phyloP scores from a whole-genome alignment of 352 stramenopile genomes.

The Globisporangium nunn region DNA sequence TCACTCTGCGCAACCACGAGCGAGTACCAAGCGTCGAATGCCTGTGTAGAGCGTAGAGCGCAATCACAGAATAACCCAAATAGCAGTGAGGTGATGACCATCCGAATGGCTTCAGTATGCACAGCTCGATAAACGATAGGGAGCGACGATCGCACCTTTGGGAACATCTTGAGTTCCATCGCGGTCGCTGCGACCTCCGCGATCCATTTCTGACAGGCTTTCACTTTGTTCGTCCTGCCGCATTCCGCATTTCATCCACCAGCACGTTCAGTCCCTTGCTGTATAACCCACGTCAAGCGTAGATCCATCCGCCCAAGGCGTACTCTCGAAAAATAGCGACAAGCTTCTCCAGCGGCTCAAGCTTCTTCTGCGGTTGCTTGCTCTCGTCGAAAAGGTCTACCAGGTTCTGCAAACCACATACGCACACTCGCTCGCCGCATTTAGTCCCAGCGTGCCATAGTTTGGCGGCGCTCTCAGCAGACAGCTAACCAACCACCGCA shows the following conservation, averaged over 20 bases:
- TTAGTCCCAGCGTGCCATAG: too few species aligned
- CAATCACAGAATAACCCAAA: too few species aligned
- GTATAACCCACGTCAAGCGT: not conserved
- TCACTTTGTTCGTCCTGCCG: constrained; percentile 60
- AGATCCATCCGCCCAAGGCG: not conserved
- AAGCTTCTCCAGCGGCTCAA: constrained; percentile 69
- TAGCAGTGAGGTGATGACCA: too few species aligned
- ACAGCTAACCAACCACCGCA: constrained; percentile 8
- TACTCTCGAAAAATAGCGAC: constrained; percentile 62
- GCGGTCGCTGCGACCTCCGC: constrained; percentile 52
- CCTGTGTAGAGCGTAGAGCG: constrained; percentile 18
- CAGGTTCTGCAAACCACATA: constrained; percentile 37
- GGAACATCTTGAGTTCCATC: constrained; percentile 39
- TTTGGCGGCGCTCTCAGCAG: not conserved
- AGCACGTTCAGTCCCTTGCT: too few species aligned
- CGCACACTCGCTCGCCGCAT: not conserved
- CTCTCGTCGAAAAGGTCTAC: constrained; percentile 63
- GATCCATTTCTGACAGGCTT: constrained; percentile 77
- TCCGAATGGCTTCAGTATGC: too few species aligned
- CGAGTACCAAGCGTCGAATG: constrained; percentile 70
- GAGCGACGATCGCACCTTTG: constrained; percentile 21
- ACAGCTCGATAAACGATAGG: not conserved
- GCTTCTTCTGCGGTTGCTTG: constrained; percentile 45
- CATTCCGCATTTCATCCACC: too few species aligned
- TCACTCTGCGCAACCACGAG: constrained; percentile 33